These are phyloP conservation scores for Vicia sativa DNA, from an alignment of 306 rosid species.

Conservation along the genomic window DNA sequence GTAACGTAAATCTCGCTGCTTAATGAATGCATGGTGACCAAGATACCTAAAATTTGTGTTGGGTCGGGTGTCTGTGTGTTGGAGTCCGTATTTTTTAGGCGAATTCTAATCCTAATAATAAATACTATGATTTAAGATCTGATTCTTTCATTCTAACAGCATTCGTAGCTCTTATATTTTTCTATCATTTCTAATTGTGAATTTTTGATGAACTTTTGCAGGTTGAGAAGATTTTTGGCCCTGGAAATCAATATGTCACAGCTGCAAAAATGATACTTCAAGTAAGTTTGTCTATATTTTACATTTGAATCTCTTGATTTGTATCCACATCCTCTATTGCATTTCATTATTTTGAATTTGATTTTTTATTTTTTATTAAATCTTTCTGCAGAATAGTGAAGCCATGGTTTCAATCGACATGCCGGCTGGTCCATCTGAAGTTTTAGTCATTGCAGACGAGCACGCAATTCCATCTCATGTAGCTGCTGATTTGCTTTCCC, in stretches of 20 bases:
- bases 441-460: slow-evolving; percentile 92
- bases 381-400: slow-evolving; percentile 80
- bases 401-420: slow-evolving; percentile 98
- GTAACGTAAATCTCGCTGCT: not conserved
- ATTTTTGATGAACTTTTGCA: slow-evolving; percentile 41
- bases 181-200: slow-evolving; percentile 21
- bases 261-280: slow-evolving; percentile 99
- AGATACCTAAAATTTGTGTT: not conserved
- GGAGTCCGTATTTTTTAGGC: not conserved
- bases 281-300: slow-evolving; percentile 45
- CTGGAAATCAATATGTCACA: slow-evolving; percentile 97
- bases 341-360: slow-evolving; percentile 13
- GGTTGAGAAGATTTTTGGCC: slow-evolving; percentile 95
- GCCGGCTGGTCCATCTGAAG: slow-evolving; percentile 99
- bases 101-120: not conserved
- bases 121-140: not conserved
- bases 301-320: not conserved
- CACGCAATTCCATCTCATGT: slow-evolving; percentile 81
- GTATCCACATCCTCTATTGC: not conserved
- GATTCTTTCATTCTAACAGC: not conserved
- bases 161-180: not conserved
- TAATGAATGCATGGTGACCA: slow-evolving; percentile 12
- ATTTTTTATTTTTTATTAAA: not conserved
- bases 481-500: slow-evolving; percentile 98
- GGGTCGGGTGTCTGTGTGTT: not conserved